Evolutionary conservation across 2,329 filamentous ascomycete species (phyloP).

Genomic region (Fusarium nematophilum): DNA sequence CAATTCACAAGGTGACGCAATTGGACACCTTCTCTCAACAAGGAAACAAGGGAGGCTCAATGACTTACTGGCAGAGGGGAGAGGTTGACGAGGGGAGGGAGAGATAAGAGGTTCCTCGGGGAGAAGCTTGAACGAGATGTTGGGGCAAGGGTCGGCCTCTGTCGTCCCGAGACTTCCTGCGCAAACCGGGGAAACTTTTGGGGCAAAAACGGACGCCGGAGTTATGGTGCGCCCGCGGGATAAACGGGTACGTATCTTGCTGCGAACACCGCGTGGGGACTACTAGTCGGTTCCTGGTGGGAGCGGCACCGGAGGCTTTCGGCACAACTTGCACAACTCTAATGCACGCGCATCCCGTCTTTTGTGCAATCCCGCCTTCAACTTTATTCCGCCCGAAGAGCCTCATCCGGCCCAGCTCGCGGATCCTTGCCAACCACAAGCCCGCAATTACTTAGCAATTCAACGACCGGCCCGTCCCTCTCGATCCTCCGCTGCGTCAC

Average conservation of each 20-base stretch:
- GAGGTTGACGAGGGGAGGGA: conserved; percentile 4
- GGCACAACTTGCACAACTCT: conserved; percentile 26
- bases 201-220: conserved; percentile 33
- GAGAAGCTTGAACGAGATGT: conserved; percentile 31
- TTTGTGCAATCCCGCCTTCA: conserved; percentile 30
- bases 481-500: conserved; percentile 1
- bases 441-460: conserved; percentile 44
- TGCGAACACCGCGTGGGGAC: conserved; percentile 5
- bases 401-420: conserved; percentile 25
- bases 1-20: conserved; percentile 5
- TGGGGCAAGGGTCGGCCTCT: conserved; percentile 36
- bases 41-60: neutral
- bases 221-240: conserved; percentile 32
- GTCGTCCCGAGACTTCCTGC: conserved; percentile 29
- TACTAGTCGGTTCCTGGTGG: neutral
- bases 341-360: neutral
- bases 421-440: conserved; percentile 46
- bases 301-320: conserved; percentile 30
- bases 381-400: conserved; percentile 38
- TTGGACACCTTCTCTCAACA: neutral
- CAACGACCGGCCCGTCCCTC: conserved; percentile 4
- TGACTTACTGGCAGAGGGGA: conserved; percentile 23
- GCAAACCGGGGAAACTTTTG: conserved; percentile 9
- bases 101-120: conserved; percentile 3
- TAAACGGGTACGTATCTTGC: conserved; percentile 12